Base-by-base conservation (phyloP, 352 stramenopile genomes). In the Phytopythium boreale region DNA sequence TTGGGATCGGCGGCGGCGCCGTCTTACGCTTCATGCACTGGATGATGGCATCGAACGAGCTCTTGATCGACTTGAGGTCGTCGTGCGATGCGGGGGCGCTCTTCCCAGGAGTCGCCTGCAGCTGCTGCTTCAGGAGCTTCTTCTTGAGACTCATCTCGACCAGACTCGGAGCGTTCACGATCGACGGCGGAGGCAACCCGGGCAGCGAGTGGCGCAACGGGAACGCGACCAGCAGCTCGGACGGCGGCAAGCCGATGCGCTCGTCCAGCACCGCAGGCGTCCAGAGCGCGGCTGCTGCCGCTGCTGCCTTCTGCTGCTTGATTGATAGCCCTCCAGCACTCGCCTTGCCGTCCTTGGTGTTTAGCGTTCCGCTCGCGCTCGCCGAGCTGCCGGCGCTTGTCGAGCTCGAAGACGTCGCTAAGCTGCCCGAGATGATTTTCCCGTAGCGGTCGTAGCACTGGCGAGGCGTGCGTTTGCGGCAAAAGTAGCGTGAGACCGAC, bases 391-490 rank as follows among this genome's bases (percentile, higher is more conserved):
- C 57, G 43, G 36, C 36, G 24, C 29, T 41, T 34, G 60, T 43
- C 46, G 36, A 49, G 27, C 24, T 66, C 26, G 56, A 63, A 6
- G 58, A 71, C 1, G 61, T 61, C 43, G 73, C 50, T 20, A 87
- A 44, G 34, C 70, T 80, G 1, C 76, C 75, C 3, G 84, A 90
- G n/a, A 93, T 87, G 56, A 94, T 84, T 67, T 92, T 94, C 19
- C 82, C 80, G 44, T 94, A 94, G 11, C 85, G 85, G 39, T 96
- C 87, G 55, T 93, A 93, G 63, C 87, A 96, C 76, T 96, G 87
- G 19, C 87, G 79, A 9, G 87, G 84, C 22, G 87, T 89, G 8
- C 85, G 80, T 60, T 90, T 90, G 52, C 87, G 83, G 65, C 75
- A 88, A 29, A 86, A 84, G 68, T 87, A 92, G 2, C 82, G 76